Evolutionary conservation across 2,329 filamentous ascomycete genomes (phyloP).

Genomic region (Ophiostoma himal-ulmi): DNA sequence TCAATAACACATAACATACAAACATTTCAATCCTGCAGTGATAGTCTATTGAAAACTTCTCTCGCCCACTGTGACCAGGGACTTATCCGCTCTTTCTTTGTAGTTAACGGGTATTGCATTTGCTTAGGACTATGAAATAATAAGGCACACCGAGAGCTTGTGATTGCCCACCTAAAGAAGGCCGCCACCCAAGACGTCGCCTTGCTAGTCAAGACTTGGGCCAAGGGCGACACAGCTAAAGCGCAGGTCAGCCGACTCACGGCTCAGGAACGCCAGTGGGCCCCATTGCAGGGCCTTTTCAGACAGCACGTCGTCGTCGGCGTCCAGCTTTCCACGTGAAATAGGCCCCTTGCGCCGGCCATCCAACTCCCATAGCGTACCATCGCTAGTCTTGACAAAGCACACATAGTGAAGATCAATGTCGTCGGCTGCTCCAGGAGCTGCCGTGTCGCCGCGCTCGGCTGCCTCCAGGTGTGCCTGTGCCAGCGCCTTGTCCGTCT

Average conservation of each 20-base stretch:
- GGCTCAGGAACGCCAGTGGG: slow-evolving; percentile 50
- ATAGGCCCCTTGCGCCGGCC: slow-evolving; percentile 54
- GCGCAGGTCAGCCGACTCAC: slow-evolving; percentile 49
- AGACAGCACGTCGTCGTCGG: slow-evolving; percentile 66
- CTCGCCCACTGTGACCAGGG: no score
- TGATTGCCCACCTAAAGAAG: not conserved
- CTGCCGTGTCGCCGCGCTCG: slow-evolving; percentile 66
- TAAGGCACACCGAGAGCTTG: not conserved
- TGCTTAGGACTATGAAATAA: not conserved
- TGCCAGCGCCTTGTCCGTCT: slow-evolving; percentile 69
- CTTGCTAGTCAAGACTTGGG: slow-evolving; percentile 42
- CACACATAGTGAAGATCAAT: slow-evolving; percentile 96
- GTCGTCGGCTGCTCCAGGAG: slow-evolving; percentile 70
- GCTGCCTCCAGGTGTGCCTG: slow-evolving; percentile 74
- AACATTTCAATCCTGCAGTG: not conserved
- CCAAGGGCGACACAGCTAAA: slow-evolving; percentile 56
- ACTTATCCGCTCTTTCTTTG: not conserved
- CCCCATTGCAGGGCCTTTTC: slow-evolving; percentile 69
- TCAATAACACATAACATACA: not conserved
- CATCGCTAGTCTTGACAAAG: slow-evolving; percentile 71
- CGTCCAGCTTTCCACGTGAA: slow-evolving; percentile 48
- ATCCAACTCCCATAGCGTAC: slow-evolving; percentile 57
- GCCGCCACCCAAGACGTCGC: not conserved
- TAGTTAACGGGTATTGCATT: not conserved
- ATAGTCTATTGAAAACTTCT: no score